Evolutionary conservation across 139 green algal genomes (phyloP).

Genomic region (Tetratostichococcus sp.): DNA sequence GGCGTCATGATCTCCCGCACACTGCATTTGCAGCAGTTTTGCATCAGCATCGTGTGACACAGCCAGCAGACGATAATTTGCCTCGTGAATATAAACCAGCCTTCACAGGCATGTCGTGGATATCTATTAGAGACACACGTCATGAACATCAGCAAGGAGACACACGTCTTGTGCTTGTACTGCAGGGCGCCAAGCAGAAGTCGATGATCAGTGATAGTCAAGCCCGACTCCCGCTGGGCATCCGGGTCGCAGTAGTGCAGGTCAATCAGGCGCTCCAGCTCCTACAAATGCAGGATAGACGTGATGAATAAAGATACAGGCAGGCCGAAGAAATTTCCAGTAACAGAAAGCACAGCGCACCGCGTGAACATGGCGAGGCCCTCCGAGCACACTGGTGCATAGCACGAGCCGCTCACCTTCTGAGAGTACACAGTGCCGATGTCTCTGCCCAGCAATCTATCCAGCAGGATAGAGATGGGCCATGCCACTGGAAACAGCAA

Average conservation of each 20-base stretch:
- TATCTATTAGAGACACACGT: constrained; percentile 3
- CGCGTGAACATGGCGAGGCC: too few relatives aligned
- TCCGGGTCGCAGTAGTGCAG: constrained; percentile 34
- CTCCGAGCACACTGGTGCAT: too few relatives aligned
- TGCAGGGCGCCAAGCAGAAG: constrained; percentile 49
- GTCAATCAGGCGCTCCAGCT: constrained; percentile 42
- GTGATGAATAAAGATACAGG: too few relatives aligned
- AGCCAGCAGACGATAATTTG: too few relatives aligned
- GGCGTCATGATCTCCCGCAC: constrained; percentile 50
- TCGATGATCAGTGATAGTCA: constrained; percentile 39
- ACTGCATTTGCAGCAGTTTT: constrained; percentile 23
- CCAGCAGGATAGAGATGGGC: constrained; percentile 52
- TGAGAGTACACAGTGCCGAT: constrained; percentile 44
- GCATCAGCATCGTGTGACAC: too few relatives aligned
- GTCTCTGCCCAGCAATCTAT: constrained; percentile 48
- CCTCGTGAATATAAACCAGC: too few relatives aligned
- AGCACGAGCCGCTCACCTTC: too few relatives aligned
- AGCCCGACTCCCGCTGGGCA: constrained; percentile 34
- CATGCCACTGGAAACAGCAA: constrained; percentile 42
- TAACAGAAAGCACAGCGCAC: too few relatives aligned
- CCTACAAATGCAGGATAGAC: constrained; percentile 10
- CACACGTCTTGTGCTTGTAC: constrained; percentile 43
- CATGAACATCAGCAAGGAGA: too few relatives aligned
- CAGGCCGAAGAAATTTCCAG: too few relatives aligned
- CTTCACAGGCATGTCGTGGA: too few relatives aligned